phyloP scores from a whole-genome alignment of 768 basidiomycete genomes.

The Tricholoma saponaceum region DNA sequence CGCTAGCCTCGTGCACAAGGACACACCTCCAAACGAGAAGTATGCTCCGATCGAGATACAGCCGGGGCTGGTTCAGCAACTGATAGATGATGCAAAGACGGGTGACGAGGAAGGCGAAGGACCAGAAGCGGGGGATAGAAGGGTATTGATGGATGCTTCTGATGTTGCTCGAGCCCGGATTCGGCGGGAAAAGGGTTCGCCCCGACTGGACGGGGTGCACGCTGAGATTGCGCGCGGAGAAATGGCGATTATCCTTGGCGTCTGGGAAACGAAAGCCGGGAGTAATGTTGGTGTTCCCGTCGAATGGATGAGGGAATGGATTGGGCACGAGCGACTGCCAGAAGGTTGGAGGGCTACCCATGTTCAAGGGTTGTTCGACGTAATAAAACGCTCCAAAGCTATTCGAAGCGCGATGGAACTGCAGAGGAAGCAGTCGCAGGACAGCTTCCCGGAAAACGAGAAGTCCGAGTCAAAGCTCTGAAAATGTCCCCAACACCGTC shows the following conservation, averaged over 20 bases:
- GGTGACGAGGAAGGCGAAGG: slow-evolving; percentile 24
- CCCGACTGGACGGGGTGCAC: slow-evolving; percentile 40
- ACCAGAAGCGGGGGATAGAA: slow-evolving; percentile 13
- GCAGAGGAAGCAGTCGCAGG: neutral
- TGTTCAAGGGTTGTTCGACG: slow-evolving; percentile 31
- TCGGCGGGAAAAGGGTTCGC: slow-evolving; percentile 43
- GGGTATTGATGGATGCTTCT: slow-evolving; percentile 29
- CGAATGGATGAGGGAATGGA: slow-evolving; percentile 46
- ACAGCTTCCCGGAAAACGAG: neutral
- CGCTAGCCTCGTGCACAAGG: slow-evolving; percentile 54
- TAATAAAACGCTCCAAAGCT: slow-evolving; percentile 25
- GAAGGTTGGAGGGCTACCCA: slow-evolving; percentile 38
- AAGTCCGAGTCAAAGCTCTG: neutral
- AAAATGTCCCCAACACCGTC: no score
- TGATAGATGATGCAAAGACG: slow-evolving; percentile 31
- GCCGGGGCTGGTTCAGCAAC: slow-evolving; percentile 30
- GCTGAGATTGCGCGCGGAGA: slow-evolving; percentile 65
- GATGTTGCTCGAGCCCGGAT: slow-evolving; percentile 50
- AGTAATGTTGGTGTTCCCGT: slow-evolving; percentile 38
- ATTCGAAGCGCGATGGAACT: slow-evolving; percentile 26
- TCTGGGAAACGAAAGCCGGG: slow-evolving; percentile 41
- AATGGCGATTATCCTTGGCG: slow-evolving; percentile 59
- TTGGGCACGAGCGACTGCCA: slow-evolving; percentile 49
- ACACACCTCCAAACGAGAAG: slow-evolving; percentile 31
- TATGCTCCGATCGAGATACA: slow-evolving; percentile 43